Evolutionary conservation across 805 yeast species (phyloP), one percentile per base, ranked within the genome.

Genomic region (Spencermartinsiella europaea): DNA sequence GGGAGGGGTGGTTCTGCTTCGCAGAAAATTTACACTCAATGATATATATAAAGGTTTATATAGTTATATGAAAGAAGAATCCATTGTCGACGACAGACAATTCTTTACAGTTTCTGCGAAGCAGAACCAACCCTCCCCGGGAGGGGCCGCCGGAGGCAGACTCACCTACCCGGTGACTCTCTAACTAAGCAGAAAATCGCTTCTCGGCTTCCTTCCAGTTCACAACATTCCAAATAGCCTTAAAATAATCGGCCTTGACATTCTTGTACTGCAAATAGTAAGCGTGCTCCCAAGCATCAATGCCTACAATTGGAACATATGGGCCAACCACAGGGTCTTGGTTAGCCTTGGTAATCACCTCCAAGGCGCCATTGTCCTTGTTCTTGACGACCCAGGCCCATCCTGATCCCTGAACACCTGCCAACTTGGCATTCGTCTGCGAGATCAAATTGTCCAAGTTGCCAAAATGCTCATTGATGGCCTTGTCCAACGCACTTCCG

Each of bases 221-320:
- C 69, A 89, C 77, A 38, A 88, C 95, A 61, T 85, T 83, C 96
- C 96, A 88, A 69, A 88, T 85, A 52, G 95, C 91, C 70, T 85
- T 81, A 79, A 89, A 88, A 73, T 89, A 88, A 63, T 88, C 95
- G 38, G 68, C 95, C 76, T 89, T 88, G 64, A 83, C 89, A 72
- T 88, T 88, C 72, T 85, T 83, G 75, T 88, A 88, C 70, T 88
- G 96, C 69, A 89, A 75, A 76, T 88, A 88, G 76, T 88, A 88
- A 46, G 96, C 96, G 64, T 88, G 96, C 70, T 88, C 96, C 96
- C 96, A 88, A 50, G 95, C 95, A 60, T 88, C 96, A 63, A 88
- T 85, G 45, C 95, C 96, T 47, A 89, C 76, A 60, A 89, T 70
- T 38, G 96, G 95, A 40, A 77, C 71, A 65, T 79, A 74, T 7